Evolutionary conservation across 768 basidiomycete species (phyloP).

Genomic region (Galerina sulciceps): DNA sequence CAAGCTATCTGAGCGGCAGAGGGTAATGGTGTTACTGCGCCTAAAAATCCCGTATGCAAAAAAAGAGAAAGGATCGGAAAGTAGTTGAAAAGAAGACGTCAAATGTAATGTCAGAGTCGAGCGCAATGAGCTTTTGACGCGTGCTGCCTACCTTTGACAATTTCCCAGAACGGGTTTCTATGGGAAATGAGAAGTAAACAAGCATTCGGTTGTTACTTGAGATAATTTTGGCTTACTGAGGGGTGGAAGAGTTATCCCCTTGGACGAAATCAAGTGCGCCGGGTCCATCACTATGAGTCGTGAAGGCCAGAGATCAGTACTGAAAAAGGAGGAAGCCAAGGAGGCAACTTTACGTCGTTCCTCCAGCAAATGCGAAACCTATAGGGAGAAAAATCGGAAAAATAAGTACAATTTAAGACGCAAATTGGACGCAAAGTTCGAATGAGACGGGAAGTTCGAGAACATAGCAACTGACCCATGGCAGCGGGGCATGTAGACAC

Average conservation of each 20-base stretch:
- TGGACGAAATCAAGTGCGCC: slow-evolving; percentile 81
- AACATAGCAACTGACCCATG: slow-evolving; percentile 51
- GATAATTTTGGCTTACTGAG: slow-evolving; percentile 46
- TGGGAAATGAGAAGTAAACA: slow-evolving; percentile 6
- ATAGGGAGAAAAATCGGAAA: slow-evolving; percentile 2
- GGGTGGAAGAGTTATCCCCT: slow-evolving; percentile 64
- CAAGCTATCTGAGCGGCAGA: slow-evolving; percentile 66
- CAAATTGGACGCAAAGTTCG: neutral
- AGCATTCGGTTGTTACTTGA: neutral
- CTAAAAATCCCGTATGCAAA: slow-evolving; percentile 28
- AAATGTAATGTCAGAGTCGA: slow-evolving; percentile 11
- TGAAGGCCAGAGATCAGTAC: neutral
- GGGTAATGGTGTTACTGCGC: slow-evolving; percentile 68
- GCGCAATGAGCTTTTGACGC: neutral
- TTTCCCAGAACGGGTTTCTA: slow-evolving; percentile 81
- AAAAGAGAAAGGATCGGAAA: neutral
- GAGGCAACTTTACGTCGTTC: slow-evolving; percentile 64
- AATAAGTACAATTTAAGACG: neutral
- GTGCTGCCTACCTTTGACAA: slow-evolving; percentile 63
- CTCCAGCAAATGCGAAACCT: slow-evolving; percentile 81
- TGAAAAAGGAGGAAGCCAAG: neutral
- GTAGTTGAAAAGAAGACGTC: slow-evolving; percentile 1
- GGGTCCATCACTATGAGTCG: slow-evolving; percentile 65
- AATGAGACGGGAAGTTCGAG: slow-evolving; percentile 1
- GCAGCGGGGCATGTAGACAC: slow-evolving; percentile 81